phyloP scores from a whole-genome alignment of 192 early-diverging fungal species.

The Gonapodya prolifera region DNA sequence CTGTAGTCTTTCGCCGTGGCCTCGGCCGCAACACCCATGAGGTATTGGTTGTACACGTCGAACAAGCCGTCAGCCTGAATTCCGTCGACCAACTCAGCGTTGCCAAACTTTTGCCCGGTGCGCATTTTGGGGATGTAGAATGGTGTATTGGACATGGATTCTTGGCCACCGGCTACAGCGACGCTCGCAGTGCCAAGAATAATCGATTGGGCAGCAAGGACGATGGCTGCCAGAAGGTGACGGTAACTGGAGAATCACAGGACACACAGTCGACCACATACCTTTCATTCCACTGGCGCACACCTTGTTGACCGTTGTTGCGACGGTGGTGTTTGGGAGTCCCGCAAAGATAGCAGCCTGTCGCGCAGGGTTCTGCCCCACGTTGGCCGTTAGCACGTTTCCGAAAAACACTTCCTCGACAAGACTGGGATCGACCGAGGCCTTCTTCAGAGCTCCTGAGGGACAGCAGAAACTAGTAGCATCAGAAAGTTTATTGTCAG shows the following conservation, averaged over 20 bases:
- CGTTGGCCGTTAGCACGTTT: conserved; percentile 62
- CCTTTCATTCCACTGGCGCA: conserved; percentile 70
- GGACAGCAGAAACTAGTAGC: background rate
- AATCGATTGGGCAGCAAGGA: conserved; percentile 62
- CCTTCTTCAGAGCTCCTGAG: conserved; percentile 36
- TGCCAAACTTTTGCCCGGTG: conserved; percentile 64
- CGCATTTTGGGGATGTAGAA: conserved; percentile 69
- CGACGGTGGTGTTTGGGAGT: conserved; percentile 42
- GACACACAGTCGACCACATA: too few relatives aligned
- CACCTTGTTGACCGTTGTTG: conserved; percentile 74
- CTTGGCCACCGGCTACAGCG: conserved; percentile 61
- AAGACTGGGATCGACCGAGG: conserved; percentile 41
- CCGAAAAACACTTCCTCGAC: conserved; percentile 72
- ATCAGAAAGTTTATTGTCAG: too few relatives aligned
- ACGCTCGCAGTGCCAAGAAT: conserved; percentile 57
- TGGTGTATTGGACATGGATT: conserved; percentile 74
- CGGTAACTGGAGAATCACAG: too few relatives aligned
- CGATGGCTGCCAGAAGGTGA: conserved; percentile 26
- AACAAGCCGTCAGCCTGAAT: conserved; percentile 61
- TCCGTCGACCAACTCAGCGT: conserved; percentile 58
- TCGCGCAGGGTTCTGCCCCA: conserved; percentile 76
- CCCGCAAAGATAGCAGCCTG: conserved; percentile 66
- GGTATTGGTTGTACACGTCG: conserved; percentile 57
- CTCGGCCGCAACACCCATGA: conserved; percentile 74
- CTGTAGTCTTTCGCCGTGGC: conserved; percentile 62